Evolutionary conservation across 768 basidiomycete species (phyloP).

Genomic region (Crucibulum laeve): DNA sequence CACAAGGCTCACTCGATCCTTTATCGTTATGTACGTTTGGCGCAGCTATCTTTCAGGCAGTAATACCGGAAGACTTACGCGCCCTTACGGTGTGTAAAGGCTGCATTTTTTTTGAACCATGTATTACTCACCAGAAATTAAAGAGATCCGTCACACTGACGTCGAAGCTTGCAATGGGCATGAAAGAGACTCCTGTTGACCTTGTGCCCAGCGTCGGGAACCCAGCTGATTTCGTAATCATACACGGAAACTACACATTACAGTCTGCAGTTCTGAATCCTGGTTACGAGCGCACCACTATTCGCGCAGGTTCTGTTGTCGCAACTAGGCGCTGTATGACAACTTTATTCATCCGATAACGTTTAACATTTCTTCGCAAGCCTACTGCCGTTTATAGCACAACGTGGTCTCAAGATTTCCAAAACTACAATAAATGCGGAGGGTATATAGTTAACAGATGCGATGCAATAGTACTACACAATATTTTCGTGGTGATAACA

Average conservation of each 20-base stretch:
- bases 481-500: too few species aligned
- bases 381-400: too few species aligned
- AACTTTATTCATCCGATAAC: too few species aligned
- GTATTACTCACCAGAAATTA: slow-evolving; percentile 3
- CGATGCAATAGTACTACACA: too few species aligned
- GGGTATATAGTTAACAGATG: too few species aligned
- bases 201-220: slow-evolving; percentile 36
- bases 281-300: slow-evolving; percentile 44
- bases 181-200: slow-evolving; percentile 15
- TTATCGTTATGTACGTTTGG: slow-evolving; percentile 55
- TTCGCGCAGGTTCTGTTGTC: slow-evolving; percentile 40
- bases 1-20: slow-evolving; percentile 62
- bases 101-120: slow-evolving; percentile 3
- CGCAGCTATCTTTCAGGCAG: slow-evolving; percentile 56
- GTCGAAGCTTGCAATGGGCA: slow-evolving; percentile 47
- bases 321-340: slow-evolving; percentile 27
- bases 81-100: slow-evolving; percentile 39
- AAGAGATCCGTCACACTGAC: slow-evolving; percentile 46
- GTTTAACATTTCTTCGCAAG: too few species aligned
- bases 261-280: slow-evolving; percentile 49
- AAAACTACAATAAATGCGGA: too few species aligned
- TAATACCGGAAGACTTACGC: slow-evolving; percentile 39
- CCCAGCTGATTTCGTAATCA: slow-evolving; percentile 54
- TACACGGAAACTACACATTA: slow-evolving; percentile 42
- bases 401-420: too few species aligned